Conservation (phyloP, 2,329 filamentous ascomycete species). For the Botrytis aclada region DNA sequence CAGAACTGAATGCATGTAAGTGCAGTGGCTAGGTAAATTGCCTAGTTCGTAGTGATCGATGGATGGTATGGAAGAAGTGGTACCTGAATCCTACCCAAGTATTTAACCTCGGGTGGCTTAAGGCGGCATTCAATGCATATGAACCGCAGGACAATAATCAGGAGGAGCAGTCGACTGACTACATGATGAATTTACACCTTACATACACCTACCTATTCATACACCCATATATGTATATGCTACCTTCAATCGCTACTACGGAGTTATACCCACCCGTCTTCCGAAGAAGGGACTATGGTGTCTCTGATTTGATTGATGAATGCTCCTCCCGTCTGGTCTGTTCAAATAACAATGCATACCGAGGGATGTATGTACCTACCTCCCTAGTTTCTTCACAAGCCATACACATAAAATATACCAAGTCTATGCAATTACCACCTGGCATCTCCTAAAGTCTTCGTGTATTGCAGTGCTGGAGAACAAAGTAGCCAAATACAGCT, state of each 20-base stretch:
- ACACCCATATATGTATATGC: too few relatives aligned
- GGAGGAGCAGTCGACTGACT: not conserved
- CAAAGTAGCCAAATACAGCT: not conserved
- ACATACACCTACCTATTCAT: too few relatives aligned
- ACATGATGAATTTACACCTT: not conserved
- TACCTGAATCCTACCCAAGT: not conserved
- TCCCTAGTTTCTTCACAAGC: not conserved
- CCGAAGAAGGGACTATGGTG: not conserved
- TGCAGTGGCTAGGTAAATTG: not conserved
- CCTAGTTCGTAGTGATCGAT: not conserved
- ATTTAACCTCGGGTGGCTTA: not conserved
- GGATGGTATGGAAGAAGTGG: not conserved
- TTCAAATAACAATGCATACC: not conserved
- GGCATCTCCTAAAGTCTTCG: not conserved
- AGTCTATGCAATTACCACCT: not conserved
- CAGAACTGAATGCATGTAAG: not conserved
- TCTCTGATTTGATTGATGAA: not conserved
- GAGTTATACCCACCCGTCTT: not conserved
- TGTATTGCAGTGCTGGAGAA: not conserved
- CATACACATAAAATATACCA: not conserved
- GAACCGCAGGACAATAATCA: not conserved
- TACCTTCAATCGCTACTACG: not conserved
- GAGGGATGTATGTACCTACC: too few relatives aligned
- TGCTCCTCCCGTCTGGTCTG: not conserved
- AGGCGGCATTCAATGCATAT: not conserved